Base-by-base conservation (phyloP, 2,329 filamentous ascomycete genomes). In the Leptosphaerulina australis region DNA sequence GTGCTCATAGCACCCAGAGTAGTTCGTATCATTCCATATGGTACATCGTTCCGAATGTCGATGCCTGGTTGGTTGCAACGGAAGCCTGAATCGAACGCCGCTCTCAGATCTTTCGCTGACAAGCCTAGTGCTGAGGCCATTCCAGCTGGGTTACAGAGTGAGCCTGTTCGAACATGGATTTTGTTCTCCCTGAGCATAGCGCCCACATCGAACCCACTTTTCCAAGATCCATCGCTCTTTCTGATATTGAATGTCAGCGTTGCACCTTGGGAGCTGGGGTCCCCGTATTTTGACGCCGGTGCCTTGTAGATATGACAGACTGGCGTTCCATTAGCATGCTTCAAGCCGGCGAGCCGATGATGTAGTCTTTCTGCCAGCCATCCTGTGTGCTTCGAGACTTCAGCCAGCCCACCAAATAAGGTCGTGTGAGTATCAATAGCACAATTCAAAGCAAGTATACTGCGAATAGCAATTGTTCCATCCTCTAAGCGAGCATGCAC, bases 401-500 rank as follows among this genome's bases (percentile, higher is more conserved):
- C 75, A n/a, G 75, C 71, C 78, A 88, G 84, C 4, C 78, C 80
- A 1, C 79, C 79, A 61, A 81, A 88, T 3, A 88, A 67, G 22
- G 76, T 72, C 25, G 70, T 63, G 64, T 88, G 83, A 0, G 79
- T 78, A 26, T 80, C 77, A 22, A 87, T 81, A 2, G 84, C 84
- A 50, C 83, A 77, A 3, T 79, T 81, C 15, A 87, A 73, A 0
- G 85, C 85, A 44, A 87, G 74, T 51, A 88, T 87, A 51, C 74
- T 84, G 63, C 86, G 85, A 58, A 86, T 86, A 1, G 85, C 82
- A 8, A 85, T 71, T 1, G 85, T 88, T 1, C 86, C 86, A 58
- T 89, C 86, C 63, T 89, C 86, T 6, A 88, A 76, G 2, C 78
- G 76, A 31, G 85, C 82, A 60, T 87, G 83, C 3, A 85, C 71